Base-by-base conservation (phyloP, 371 early-diverging fungal genomes). In the Mortierella sp. region DNA sequence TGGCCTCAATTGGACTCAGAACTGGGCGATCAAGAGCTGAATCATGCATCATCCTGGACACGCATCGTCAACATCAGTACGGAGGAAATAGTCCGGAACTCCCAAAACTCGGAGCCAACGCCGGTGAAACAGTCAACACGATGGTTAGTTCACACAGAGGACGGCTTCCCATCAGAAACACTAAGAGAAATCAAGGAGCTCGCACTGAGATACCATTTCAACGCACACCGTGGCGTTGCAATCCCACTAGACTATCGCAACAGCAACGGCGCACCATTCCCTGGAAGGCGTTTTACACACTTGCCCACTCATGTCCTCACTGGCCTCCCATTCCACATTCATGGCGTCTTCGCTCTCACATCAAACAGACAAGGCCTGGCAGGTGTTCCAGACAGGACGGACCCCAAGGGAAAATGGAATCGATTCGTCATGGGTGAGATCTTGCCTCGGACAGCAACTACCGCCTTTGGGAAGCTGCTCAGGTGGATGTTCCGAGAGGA, bases 291-390 rank as follows among this genome's bases (percentile, higher is more conserved):
- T 0, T 71, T 82, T 21, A 48, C 64, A 3, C 76, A 65, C 21
- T 49, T 81, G 1, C 82, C 81, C 0, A 65, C 81, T 0, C 53
- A 78, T 1, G 54, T 69, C 21, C 1, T 1, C 3, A 78, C 71
- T 2, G 39, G 27, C 2, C 12, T 71, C 8, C 66, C 59, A 0
- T 79, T 81, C 34, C 81, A 81, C 48, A 31, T 81, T 13, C 82
- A 81, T 45, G 81, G 81, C 0, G 55, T 14, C 0, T 81, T 76
- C 51, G 81, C 79, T 0, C 39, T 66, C 16, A 54, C 54, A 19
- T 76, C 81, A 19, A 67, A 62, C 43, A 65, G 81, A 23, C 54
- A 62, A 26, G 45, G 24, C 4, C 45, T 79, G 6, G 60, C 68
- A 8, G 61, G 71, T 1, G 67, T 59, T 14, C 41, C 46, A 1